These are phyloP conservation scores for Dothistroma pini DNA, from an alignment of 2,329 filamentous ascomycete genomes.

Conservation along the genomic window DNA sequence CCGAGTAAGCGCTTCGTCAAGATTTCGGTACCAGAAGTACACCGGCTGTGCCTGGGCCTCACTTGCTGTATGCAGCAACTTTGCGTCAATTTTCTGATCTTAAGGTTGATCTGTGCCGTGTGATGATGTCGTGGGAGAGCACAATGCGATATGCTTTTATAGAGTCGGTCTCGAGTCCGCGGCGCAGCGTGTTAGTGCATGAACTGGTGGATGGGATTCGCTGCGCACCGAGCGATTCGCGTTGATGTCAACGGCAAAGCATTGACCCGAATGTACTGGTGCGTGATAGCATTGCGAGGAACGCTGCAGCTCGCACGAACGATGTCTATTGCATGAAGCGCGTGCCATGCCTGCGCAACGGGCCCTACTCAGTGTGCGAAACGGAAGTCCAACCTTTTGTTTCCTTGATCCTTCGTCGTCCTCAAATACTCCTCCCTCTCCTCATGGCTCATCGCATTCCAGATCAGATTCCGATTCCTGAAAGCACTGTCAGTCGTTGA, in stretches of 20 bases:
- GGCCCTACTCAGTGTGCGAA: slow-evolving; percentile 27
- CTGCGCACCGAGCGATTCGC: no score
- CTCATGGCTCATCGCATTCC: slow-evolving; percentile 49
- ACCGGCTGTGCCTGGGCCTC: background rate
- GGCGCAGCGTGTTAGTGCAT: no score
- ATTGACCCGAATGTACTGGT: no score
- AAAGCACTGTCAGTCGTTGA: background rate
- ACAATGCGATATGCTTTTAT: no score
- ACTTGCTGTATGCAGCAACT: background rate
- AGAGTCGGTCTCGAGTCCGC: no score
- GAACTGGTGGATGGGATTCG: no score
- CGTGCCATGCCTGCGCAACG: background rate
- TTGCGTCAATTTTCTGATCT: background rate
- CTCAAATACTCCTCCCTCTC: slow-evolving; percentile 50
- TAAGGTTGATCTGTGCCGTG: background rate
- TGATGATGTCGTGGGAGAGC: background rate
- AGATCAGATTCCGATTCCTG: slow-evolving; percentile 36
- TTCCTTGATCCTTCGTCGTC: slow-evolving; percentile 38
- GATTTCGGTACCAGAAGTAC: background rate
- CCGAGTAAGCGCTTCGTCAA: no score
- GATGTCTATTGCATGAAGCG: background rate
- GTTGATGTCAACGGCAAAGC: no score
- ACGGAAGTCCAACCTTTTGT: slow-evolving; percentile 41
- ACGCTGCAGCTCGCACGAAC: no score
- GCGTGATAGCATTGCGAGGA: no score